Percentiles rank a stretch among this genome's conserved stretches.
Evolutionary conservation across 176 grass and related monocot species (phyloP).

Genomic region (Phoenix dactylifera): DNA sequence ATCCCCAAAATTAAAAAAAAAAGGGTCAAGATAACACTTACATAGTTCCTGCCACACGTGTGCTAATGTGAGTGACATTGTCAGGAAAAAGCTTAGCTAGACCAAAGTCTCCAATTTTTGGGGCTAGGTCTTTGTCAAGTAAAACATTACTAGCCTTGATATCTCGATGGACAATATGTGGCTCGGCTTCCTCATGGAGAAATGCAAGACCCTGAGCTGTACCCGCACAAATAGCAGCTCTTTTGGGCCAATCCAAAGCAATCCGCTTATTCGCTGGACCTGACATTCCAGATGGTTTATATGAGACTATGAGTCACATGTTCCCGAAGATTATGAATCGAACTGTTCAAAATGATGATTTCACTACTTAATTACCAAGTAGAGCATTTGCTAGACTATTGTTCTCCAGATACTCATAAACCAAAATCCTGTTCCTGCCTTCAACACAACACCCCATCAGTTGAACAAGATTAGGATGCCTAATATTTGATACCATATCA

Average conservation of each 20-base stretch:
- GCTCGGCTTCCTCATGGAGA: conserved; percentile 57
- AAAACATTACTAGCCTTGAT: conserved; percentile 73
- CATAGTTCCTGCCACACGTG: conserved; percentile 56
- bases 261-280: conserved; percentile 43
- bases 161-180: conserved; percentile 58
- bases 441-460: conserved; percentile 53
- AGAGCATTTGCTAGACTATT: conserved; percentile 53
- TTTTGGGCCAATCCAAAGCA: conserved; percentile 44
- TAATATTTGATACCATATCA: conserved; percentile 46
- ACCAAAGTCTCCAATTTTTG: conserved; percentile 72
- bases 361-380: conserved; percentile 31
- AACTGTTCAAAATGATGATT: too few relatives aligned
- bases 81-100: conserved; percentile 58
- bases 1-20: too few relatives aligned
- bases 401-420: conserved; percentile 52
- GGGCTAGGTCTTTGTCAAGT: conserved; percentile 36
- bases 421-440: conserved; percentile 32
- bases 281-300: conserved; percentile 8
- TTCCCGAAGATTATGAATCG: not conserved
- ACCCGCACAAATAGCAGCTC: conserved; percentile 48
- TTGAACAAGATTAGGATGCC: conserved; percentile 65
- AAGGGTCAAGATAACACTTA: conserved; percentile 19
- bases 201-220: conserved; percentile 58
- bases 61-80: conserved; percentile 58
- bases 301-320: not conserved